Conservation (phyloP, 371 early-diverging fungal genomes). For the Rhizomucor pusillus region DNA sequence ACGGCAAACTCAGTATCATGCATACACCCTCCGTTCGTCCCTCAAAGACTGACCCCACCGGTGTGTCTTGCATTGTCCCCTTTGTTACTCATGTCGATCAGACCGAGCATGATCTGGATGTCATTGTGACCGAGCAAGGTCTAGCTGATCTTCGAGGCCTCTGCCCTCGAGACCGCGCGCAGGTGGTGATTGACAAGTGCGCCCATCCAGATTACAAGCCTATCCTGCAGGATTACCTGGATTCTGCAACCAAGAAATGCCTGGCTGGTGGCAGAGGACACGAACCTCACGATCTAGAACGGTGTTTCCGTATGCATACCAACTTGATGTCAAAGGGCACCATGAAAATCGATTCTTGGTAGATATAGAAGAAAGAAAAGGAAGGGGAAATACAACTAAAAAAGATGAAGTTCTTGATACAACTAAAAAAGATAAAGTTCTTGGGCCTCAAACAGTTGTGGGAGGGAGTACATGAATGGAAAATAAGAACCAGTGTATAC, state of each 20-base stretch:
- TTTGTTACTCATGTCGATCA: conserved; percentile 53
- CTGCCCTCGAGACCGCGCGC: conserved; percentile 50
- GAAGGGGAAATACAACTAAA: too few species aligned
- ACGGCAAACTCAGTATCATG: conserved; percentile 48
- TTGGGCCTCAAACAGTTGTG: too few species aligned
- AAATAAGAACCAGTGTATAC: too few species aligned
- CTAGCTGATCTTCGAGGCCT: conserved; percentile 52
- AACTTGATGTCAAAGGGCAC: conserved; percentile 49
- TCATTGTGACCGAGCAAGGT: conserved; percentile 56
- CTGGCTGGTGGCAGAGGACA: conserved; percentile 47
- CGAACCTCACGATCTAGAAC: conserved; percentile 54
- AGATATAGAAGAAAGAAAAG: conserved; percentile 1
- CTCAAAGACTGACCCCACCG: conserved; percentile 43
- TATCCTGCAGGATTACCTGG: conserved; percentile 47
- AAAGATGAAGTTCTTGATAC: too few species aligned
- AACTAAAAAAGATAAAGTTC: too few species aligned
- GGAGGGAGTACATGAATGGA: too few species aligned
- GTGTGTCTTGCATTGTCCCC: conserved; percentile 52
- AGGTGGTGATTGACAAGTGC: conserved; percentile 51
- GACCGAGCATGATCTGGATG: conserved; percentile 53
- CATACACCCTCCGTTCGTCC: conserved; percentile 52
- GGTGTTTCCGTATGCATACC: conserved; percentile 53
- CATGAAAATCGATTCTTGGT: conserved; percentile 55
- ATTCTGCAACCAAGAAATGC: conserved; percentile 44
- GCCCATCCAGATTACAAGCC: conserved; percentile 51